These are phyloP conservation scores for Hibiscus mutabilis DNA, from an alignment of 345 rosid genomes.

Conservation along the genomic window DNA sequence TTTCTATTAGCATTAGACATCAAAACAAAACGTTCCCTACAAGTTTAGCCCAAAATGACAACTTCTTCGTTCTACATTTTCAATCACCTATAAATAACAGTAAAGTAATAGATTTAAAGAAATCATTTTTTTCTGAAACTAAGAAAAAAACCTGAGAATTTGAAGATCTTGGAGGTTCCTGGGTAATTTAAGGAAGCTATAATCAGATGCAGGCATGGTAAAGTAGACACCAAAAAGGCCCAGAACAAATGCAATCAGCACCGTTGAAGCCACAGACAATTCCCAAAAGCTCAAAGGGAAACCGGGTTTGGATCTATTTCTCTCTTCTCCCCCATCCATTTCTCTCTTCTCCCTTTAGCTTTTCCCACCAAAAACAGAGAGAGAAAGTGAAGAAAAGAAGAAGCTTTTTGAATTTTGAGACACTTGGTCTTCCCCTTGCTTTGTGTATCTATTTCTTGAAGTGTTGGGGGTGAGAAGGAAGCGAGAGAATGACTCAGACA, in stretches of 20 bases:
- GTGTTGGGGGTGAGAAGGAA: background rate
- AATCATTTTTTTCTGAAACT: background rate
- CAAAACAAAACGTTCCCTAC: background rate
- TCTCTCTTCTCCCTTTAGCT: background rate
- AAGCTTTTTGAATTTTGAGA: constrained; percentile 12
- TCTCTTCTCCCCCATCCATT: constrained; percentile 12
- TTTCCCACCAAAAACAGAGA: background rate
- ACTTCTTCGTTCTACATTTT: background rate
- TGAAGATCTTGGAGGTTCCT: constrained; percentile 82
- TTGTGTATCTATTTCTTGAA: background rate
- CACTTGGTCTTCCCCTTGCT: constrained; percentile 16
- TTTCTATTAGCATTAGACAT: background rate
- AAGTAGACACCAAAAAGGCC: constrained; percentile 65
- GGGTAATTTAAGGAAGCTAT: constrained; percentile 91
- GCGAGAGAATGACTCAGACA: constrained; percentile 12
- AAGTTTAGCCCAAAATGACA: background rate
- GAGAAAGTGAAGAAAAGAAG: constrained; percentile 7
- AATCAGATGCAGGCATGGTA: constrained; percentile 89
- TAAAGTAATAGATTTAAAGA: background rate
- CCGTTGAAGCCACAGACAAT: constrained; percentile 47
- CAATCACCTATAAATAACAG: background rate
- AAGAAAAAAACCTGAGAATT: constrained; percentile 53
- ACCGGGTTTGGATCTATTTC: constrained; percentile 18
- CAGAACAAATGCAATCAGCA: constrained; percentile 48
- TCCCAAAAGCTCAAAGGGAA: constrained; percentile 64